A percentile compares a stretch with the other conserved stretches of the same genome.
phyloP scores from a whole-genome alignment of 148 eudicot species.

The Persicaria tinctoria region DNA sequence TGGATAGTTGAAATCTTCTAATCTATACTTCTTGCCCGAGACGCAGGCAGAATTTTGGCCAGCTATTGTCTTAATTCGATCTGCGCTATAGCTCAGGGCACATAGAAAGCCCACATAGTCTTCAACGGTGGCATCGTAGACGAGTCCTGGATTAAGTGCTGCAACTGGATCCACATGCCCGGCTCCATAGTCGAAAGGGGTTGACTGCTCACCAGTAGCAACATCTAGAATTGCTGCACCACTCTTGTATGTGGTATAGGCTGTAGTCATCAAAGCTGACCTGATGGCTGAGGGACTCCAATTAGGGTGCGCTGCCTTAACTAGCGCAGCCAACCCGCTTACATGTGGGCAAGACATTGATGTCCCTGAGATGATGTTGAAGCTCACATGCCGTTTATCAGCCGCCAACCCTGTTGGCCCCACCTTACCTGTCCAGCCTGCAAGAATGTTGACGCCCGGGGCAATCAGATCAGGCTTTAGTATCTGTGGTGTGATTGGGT shows the following conservation, averaged over 20 bases:
- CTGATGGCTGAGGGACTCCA: conserved; percentile 86
- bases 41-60: conserved; percentile 33
- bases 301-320: conserved; percentile 61
- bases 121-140: conserved; percentile 45
- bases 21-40: conserved; percentile 32
- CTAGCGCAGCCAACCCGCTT: conserved; percentile 70
- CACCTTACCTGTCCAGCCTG: conserved; percentile 67
- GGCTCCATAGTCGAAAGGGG: conserved; percentile 68
- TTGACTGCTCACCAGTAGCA: conserved; percentile 49
- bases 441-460: conserved; percentile 85
- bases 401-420: conserved; percentile 53
- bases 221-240: conserved; percentile 49
- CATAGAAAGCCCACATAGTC: conserved; percentile 73
- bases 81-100: conserved; percentile 57
- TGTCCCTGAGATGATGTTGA: conserved; percentile 89
- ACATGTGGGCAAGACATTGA: conserved; percentile 93
- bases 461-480: conserved; percentile 82
- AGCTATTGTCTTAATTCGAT: conserved; percentile 33
- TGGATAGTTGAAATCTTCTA: conserved; percentile 68
- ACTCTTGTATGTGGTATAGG: conserved; percentile 51
- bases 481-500: conserved; percentile 58
- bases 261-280: conserved; percentile 84
- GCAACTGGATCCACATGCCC: conserved; percentile 69
- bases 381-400: conserved; percentile 53
- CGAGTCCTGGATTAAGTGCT: conserved; percentile 81